Evolutionary conservation across 1,284 basidiomycete species (phyloP), one percentile per base, ranked within the genome.

Genomic region (Leccinum subrobustum): DNA sequence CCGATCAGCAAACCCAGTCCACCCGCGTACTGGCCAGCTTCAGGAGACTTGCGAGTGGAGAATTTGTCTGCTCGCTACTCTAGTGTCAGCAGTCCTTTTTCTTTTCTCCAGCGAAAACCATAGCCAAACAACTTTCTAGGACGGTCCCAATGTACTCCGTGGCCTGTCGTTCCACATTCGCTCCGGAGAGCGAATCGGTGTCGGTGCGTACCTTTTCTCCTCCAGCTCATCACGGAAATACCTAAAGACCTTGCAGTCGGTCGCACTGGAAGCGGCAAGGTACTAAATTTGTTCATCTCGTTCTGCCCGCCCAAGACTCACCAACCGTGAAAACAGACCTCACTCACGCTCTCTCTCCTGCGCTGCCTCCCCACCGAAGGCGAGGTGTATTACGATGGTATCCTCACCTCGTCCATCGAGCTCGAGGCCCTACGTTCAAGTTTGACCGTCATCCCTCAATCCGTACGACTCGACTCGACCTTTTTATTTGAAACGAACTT

Each of bases 1-100:
- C 68, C 81, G 1, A 79, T 78, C 0, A 70, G 76, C 25, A 68
- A 72, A 12, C 84, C 84, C 6, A 75, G 79, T 50, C 90, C 91
- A 31, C 88, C 91, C 3, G 91, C 91, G 0, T 85, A 88, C 62
- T 93, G 91, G 91, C 91, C 91, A 0, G 81, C 87, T 0, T 88
- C 85, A 44, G 91, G 91, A 4, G 79, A 84, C 39, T 76, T 93
- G 33, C 73, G 76, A 4, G 86, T 91, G 0, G 83, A 91, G 63
- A 79, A 80, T 88, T 3, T 61, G 9, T 83, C 79, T 12, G 85
- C 86, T 29, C 77, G 79, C 27, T 89, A 88, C 65, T 82, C 84
- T 3, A 60, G 57, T 29, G 82, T 76, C 56, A 9, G 70, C 54
- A 14, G 4, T 23, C 20, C 20, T 6, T 48, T 48, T 18, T 42